Evolutionary conservation across 805 yeast species (phyloP), one percentile per base, ranked within the genome.

Genomic region (Nakazawaea sp.): DNA sequence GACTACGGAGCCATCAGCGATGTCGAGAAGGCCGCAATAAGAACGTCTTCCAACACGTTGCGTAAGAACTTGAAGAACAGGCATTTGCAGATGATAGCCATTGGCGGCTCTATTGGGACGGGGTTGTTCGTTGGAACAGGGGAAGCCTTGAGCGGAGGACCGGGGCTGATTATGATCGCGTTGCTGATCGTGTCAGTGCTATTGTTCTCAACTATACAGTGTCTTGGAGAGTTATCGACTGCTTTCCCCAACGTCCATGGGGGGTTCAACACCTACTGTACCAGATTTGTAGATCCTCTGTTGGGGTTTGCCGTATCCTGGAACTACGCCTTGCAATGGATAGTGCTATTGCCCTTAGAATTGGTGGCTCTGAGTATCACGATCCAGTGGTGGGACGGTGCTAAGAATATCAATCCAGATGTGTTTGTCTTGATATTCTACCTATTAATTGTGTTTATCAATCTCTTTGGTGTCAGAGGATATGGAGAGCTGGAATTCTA

Each of bases 111-210:
- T 26, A 72, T 78, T 27, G 85, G 85, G 40, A 76, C 84, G 0
- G 85, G 87, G 49, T 57, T 79, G 39, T 77, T 80, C 45, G 72
- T 79, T 36, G 84, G 83, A 39, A 68, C 81, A 3, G 85, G 84
- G 36, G 56, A 66, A 27, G 73, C 82, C 1, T 59, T 80, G 43
- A 51, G 52, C 19, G 81, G 81, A 48, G 87, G 86, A 27, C 81
- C 84, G 3, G 83, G 77, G 3, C 70, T 79, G 21, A 53, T 79
- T 25, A 64, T 79, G 34, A 70, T 78, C 30, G 78, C 72, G 45
- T 70, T 77, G 62, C 46, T 57, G 16, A 56, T 77, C 27, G 64
- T 73, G 18, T 78, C 81, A 38, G 50, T 72, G 9, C 65, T 78
- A 65, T 68, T 78, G 35, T 77, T 65, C 55, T 59, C 66, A 43